Evolutionary conservation across 1,284 basidiomycete species (phyloP).

Genomic region (Phlebopus sp.): DNA sequence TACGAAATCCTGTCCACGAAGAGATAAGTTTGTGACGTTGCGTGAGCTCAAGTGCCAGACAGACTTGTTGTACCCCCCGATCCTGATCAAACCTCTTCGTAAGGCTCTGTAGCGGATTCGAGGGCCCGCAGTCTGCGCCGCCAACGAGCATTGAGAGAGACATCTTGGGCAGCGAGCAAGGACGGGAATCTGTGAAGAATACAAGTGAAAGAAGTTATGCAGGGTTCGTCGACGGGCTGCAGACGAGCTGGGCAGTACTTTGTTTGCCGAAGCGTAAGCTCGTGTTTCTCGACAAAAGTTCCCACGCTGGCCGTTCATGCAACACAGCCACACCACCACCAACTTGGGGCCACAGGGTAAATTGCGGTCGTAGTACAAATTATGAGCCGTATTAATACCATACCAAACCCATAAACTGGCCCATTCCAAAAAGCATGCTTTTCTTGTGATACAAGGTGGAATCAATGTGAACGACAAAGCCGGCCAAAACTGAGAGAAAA

Average conservation of each 20-base stretch:
- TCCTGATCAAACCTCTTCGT: conserved; percentile 77
- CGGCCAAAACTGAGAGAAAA: neutral
- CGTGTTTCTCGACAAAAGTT: conserved; percentile 12
- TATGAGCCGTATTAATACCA: conserved; percentile 30
- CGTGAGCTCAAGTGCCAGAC: conserved; percentile 7
- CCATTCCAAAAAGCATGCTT: conserved; percentile 17
- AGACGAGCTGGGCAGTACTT: too few species aligned
- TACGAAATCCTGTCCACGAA: conserved; percentile 60
- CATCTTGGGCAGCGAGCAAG: conserved; percentile 41
- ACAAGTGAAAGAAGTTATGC: neutral
- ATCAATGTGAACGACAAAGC: conserved; percentile 8
- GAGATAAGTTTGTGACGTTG: conserved; percentile 3
- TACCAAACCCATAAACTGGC: conserved; percentile 19
- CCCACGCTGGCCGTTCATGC: neutral
- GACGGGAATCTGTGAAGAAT: neutral
- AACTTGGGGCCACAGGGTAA: neutral
- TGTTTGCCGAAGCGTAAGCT: neutral
- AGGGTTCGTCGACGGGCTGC: neutral
- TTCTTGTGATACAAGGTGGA: neutral
- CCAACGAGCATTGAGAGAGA: conserved; percentile 72
- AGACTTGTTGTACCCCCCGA: conserved; percentile 73
- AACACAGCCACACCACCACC: neutral
- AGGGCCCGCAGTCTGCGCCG: conserved; percentile 77
- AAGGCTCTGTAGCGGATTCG: conserved; percentile 76
- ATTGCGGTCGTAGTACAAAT: conserved; percentile 22